These are phyloP conservation scores for Carallia pectinifolia DNA, from an alignment of 345 rosid species.

Conservation along the genomic window DNA sequence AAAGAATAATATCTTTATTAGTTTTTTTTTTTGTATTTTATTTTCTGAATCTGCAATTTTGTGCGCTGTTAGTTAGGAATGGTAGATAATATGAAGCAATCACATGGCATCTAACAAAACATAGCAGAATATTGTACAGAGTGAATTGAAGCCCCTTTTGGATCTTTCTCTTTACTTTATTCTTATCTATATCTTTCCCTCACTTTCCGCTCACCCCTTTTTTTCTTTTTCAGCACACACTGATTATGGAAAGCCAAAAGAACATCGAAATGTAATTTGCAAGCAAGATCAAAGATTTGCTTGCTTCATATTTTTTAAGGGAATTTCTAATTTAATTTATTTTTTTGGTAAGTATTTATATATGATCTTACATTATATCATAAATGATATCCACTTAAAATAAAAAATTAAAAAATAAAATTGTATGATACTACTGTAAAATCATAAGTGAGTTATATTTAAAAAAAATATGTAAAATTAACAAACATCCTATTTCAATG, in stretches of 20 bases:
- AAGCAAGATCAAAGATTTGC: conserved; percentile 13
- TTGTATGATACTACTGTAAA: too few relatives aligned
- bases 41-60: neutral
- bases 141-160: conserved; percentile 27
- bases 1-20: neutral
- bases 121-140: neutral
- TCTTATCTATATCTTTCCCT: neutral
- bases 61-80: conserved; percentile 46
- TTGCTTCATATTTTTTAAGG: conserved; percentile 15
- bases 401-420: too few relatives aligned
- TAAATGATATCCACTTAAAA: too few relatives aligned
- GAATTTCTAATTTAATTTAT: too few relatives aligned
- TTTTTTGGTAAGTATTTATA: too few relatives aligned
- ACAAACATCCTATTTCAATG: too few relatives aligned
- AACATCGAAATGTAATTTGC: conserved; percentile 1
- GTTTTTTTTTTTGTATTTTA: neutral
- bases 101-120: conserved; percentile 34
- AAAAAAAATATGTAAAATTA: too few relatives aligned
- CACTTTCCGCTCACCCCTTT: neutral
- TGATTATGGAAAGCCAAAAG: neutral
- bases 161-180: conserved; percentile 15
- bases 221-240: conserved; percentile 3
- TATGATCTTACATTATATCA: too few relatives aligned
- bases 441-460: too few relatives aligned
- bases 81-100: conserved; percentile 50